Evolutionary conservation across 805 yeast genomes (phyloP).

Genomic region (Hanseniaspora pseudoguilliermondii): DNA sequence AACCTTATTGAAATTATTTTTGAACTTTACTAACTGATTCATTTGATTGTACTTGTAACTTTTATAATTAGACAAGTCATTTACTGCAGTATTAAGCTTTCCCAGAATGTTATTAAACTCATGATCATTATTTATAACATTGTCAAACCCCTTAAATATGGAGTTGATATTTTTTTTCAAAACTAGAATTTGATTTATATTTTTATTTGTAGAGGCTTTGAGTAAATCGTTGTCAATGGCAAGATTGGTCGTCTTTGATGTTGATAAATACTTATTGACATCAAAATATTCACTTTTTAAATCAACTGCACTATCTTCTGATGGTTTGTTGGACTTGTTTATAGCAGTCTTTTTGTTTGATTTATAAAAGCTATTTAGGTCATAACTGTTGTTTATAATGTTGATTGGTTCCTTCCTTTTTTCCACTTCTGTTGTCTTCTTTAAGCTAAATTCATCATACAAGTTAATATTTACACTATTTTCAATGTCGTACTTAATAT

Average conservation of each 20-base stretch:
- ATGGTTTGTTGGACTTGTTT: background rate
- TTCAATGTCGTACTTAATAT: background rate
- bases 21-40: background rate
- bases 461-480: background rate
- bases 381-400: background rate
- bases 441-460: background rate
- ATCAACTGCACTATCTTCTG: background rate
- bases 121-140: background rate
- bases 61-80: background rate
- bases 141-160: background rate
- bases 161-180: slow-evolving; percentile 9
- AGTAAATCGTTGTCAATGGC: background rate
- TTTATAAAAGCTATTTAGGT: background rate
- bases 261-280: background rate
- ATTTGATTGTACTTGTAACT: background rate
- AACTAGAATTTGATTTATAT: slow-evolving; percentile 5
- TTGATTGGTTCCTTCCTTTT: background rate
- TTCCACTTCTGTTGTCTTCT: background rate
- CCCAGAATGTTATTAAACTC: background rate
- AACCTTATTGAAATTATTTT: background rate
- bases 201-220: background rate
- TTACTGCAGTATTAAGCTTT: background rate
- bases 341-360: background rate
- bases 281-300: background rate
- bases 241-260: background rate